A percentile compares a stretch with the other conserved stretches of the same genome.
phyloP scores from a whole-genome alignment of 2,329 filamentous ascomycete species.

The Fulvia fulva region DNA sequence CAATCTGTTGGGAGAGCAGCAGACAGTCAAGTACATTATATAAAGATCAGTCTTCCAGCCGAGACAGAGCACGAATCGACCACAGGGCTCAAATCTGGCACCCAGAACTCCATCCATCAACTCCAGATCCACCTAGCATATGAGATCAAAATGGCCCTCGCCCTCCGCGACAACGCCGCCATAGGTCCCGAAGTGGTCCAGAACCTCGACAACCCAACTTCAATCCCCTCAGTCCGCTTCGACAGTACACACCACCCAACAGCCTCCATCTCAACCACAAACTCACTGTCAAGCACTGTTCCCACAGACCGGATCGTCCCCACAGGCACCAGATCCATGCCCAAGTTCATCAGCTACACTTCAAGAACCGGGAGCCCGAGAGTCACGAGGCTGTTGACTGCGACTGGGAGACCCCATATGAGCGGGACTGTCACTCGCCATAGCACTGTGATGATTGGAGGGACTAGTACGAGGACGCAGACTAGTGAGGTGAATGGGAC shows the following conservation, averaged over 20 bases:
- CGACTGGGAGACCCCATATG: background rate
- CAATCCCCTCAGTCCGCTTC: background rate
- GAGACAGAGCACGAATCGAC: no score
- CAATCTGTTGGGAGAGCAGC: no score
- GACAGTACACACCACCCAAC: background rate
- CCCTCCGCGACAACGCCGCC: background rate
- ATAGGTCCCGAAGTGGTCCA: background rate
- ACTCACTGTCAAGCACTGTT: background rate
- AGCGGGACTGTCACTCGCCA: background rate
- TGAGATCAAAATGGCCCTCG: background rate
- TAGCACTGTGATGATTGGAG: background rate
- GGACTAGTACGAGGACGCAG: background rate
- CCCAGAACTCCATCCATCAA: background rate
- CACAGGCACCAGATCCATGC: background rate
- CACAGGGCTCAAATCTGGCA: background rate
- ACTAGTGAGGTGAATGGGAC: background rate
- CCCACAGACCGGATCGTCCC: background rate
- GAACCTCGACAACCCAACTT: background rate
- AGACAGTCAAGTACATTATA: no score
- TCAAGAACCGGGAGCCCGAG: background rate
- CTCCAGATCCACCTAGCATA: background rate
- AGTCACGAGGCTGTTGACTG: background rate
- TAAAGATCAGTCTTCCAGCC: no score
- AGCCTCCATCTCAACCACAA: background rate
- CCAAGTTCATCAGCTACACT: background rate